Percentiles rank a stretch among this genome's conserved stretches.
Evolutionary conservation across 2,329 filamentous ascomycete genomes (phyloP).

Genomic region (Botrytis galanthina): DNA sequence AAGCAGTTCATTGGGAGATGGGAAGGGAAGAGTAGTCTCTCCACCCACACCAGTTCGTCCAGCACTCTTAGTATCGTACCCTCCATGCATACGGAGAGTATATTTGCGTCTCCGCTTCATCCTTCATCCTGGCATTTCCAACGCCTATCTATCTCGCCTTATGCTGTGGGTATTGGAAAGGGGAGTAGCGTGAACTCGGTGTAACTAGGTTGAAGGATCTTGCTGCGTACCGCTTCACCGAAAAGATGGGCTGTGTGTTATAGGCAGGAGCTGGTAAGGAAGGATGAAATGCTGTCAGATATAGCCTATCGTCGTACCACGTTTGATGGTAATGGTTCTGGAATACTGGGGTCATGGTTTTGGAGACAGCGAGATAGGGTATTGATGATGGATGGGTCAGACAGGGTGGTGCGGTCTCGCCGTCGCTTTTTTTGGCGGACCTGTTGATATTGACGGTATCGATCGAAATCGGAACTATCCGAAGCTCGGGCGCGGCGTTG

Average conservation of each 20-base stretch:
- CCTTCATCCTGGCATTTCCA: not conserved
- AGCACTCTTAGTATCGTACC: not conserved
- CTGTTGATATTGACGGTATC: not conserved
- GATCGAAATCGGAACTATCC: not conserved
- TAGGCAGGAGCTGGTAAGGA: not conserved
- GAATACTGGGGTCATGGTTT: not conserved
- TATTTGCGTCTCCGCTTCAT: not conserved
- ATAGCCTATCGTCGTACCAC: not conserved
- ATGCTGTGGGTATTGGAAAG: not conserved
- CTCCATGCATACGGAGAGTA: not conserved
- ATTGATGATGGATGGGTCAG: not conserved
- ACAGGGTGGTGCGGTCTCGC: not conserved
- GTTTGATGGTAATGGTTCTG: not conserved
- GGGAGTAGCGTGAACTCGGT: not conserved
- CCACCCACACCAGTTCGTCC: not conserved
- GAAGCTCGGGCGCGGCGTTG: not conserved
- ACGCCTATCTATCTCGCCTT: not conserved
- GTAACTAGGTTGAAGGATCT: not conserved
- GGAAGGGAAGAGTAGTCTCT: not conserved
- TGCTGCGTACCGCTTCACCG: not conserved
- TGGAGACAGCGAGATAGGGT: not conserved
- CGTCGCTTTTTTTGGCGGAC: not conserved
- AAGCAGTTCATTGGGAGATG: not conserved
- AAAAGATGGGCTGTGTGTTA: not conserved
- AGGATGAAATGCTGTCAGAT: not conserved